Evolutionary conservation across 345 rosid genomes (phyloP).

Genomic region (Odontarrhena argentea): DNA sequence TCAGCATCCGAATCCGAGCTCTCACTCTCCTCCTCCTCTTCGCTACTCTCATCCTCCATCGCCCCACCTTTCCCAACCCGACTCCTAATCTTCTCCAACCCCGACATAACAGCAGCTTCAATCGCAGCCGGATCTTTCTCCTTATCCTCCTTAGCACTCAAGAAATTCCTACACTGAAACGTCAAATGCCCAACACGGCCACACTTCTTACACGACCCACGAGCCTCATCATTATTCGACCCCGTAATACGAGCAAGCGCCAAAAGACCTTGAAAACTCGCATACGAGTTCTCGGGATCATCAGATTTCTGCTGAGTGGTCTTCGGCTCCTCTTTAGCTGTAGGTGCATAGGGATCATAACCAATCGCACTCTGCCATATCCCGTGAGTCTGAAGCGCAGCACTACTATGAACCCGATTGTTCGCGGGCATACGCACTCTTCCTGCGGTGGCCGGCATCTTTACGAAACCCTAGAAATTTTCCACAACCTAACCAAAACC

Average conservation of each 20-base stretch:
- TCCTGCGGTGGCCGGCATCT: constrained; percentile 99
- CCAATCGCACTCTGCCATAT: constrained; percentile 99
- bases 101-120: constrained; percentile 66
- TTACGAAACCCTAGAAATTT: constrained; percentile 32
- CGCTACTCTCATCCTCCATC: constrained; percentile 55
- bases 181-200: constrained; percentile 95
- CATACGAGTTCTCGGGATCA: constrained; percentile 69
- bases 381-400: constrained; percentile 95
- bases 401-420: constrained; percentile 98
- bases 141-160: constrained; percentile 80
- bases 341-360: constrained; percentile 94
- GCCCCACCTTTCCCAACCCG: constrained; percentile 50
- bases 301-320: constrained; percentile 46
- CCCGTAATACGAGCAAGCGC: constrained; percentile 85
- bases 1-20: constrained; percentile 80
- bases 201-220: constrained; percentile 89
- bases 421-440: constrained; percentile 99
- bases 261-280: constrained; percentile 78
- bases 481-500: constrained; percentile 29
- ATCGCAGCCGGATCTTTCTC: constrained; percentile 59
- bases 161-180: constrained; percentile 82
- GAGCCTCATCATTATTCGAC: constrained; percentile 77
- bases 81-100: constrained; percentile 74
- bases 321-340: constrained; percentile 71
- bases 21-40: constrained; percentile 80